Percentiles rank a stretch among this genome's conserved stretches.
Conservation (phyloP, 768 basidiomycete species). For the Serendipita sp. region DNA sequence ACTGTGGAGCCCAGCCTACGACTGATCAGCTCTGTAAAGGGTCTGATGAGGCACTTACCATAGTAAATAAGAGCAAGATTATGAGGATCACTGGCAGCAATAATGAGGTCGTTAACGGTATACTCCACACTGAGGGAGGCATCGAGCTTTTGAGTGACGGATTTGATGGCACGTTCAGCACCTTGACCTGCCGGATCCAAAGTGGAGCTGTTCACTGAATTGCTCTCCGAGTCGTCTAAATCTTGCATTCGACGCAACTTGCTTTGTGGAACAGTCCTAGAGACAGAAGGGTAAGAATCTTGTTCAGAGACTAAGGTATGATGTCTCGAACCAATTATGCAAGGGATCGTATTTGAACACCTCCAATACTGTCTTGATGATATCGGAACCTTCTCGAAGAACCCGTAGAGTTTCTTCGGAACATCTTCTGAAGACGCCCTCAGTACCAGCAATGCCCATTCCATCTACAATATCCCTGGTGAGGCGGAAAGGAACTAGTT, state of each 20-base stretch:
- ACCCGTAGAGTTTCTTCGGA: conserved; percentile 91
- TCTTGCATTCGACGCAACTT: conserved; percentile 54
- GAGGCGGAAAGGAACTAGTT: conserved; percentile 87
- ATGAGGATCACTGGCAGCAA: conserved; percentile 61
- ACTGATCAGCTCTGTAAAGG: conserved; percentile 8
- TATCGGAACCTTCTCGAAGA: conserved; percentile 63
- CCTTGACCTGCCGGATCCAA: conserved; percentile 51
- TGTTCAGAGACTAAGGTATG: neutral
- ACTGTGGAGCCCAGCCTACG: conserved; percentile 31
- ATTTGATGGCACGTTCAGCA: conserved; percentile 73
- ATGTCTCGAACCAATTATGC: conserved; percentile 45
- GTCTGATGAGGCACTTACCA: conserved; percentile 30
- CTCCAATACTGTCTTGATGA: conserved; percentile 88
- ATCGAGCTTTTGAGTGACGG: conserved; percentile 70
- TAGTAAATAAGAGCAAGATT: conserved; percentile 67
- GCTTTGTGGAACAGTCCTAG: conserved; percentile 62
- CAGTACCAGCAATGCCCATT: conserved; percentile 74
- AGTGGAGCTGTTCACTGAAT: conserved; percentile 14
- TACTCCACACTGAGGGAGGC: conserved; percentile 79
- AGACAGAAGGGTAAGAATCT: neutral
- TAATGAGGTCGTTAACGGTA: conserved; percentile 82
- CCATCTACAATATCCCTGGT: conserved; percentile 91
- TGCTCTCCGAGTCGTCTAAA: conserved; percentile 18
- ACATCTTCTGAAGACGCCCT: conserved; percentile 90
- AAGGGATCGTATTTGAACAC: conserved; percentile 96